Evolutionary conservation across 768 basidiomycete genomes (phyloP), one percentile per base, ranked within the genome.

Genomic region (Termitomyces sp.): DNA sequence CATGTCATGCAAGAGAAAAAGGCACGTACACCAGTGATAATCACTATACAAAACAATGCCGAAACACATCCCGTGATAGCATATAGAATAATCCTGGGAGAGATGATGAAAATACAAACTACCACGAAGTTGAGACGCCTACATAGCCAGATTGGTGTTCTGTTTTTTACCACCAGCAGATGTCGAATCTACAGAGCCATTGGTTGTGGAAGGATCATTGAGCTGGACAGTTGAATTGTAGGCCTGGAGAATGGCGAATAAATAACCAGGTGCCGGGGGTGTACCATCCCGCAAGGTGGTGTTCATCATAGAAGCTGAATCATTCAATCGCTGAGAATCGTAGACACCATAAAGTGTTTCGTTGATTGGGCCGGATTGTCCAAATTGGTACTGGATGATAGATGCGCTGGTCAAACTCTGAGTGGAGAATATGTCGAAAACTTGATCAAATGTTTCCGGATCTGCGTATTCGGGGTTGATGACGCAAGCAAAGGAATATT

Each of bases 41-140:
- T 90, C 61, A 97, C 93, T 50, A 91, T 75, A 63, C 87, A 85
- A 74, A 97, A 96, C 25, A 95, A 77, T 31, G 86, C 84, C 29
- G 92, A 91, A 43, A 98, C 93, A 64, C 91, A 88, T 4, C 92
- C 95, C 1, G 93, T 94, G 66, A 96, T 93, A 4, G 86, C 85
- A 70, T 96, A 96, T 20, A 93, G 77, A 34, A 93, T 81, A 59
- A 93, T 89, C 92, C 91, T 88, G 52, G 5, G 53, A 7, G 43
- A 20, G 59, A 47, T 31, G 62, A 51, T 50, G 61, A 63, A 65
- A 17, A 49, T 25, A 20, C 9, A 5, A 63, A 55, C 51, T 43
- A 31, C 61, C 25, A 49, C 48, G 25, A 54, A 49, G 52, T 12
- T 32, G 53, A 54, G 52, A 40, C 36, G 65, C 82, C 67, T 67